Evolutionary conservation across 176 grass and related monocot species (phyloP).

Genomic region (Puya raimondii): DNA sequence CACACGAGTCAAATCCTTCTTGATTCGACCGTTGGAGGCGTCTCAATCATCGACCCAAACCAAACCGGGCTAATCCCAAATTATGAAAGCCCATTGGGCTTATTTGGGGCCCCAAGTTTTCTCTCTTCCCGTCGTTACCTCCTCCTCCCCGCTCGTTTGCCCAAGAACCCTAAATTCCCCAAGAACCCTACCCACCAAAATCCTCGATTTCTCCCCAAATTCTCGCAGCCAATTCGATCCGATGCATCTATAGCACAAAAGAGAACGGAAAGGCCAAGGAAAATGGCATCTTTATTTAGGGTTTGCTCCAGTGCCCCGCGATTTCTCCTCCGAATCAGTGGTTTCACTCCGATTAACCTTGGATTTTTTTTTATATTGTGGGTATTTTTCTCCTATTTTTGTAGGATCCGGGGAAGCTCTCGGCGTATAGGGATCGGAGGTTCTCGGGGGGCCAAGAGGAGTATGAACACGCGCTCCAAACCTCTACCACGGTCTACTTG

Average conservation of each 20-base stretch:
- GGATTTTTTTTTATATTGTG: not conserved
- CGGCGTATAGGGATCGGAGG: conserved; percentile 85
- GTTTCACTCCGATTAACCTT: not conserved
- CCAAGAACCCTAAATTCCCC: too few relatives aligned
- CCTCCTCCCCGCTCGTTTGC: too few relatives aligned
- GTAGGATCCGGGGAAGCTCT: conserved; percentile 82
- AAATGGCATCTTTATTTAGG: conserved; percentile 87
- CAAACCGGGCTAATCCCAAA: too few relatives aligned
- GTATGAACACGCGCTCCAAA: conserved; percentile 59
- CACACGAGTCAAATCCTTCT: too few relatives aligned
- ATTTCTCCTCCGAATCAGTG: conserved; percentile 3
- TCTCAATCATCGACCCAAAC: too few relatives aligned
- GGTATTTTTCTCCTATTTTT: not conserved
- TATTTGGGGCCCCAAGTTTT: too few relatives aligned
- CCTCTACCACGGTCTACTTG: conserved; percentile 73
- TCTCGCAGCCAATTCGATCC: not conserved
- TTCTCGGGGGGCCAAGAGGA: conserved; percentile 87
- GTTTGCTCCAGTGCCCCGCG: conserved; percentile 6
- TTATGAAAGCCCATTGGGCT: too few relatives aligned
- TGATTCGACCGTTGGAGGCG: too few relatives aligned
- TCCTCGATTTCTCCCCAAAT: too few relatives aligned
- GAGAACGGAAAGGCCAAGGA: not conserved
- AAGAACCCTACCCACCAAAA: too few relatives aligned
- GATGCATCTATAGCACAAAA: not conserved
- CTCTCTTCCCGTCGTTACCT: too few relatives aligned